A percentile compares a stretch with the other conserved stretches of the same genome.
Evolutionary conservation across 331 rosid species (phyloP).

Genomic region (Phaseolus coccineus): DNA sequence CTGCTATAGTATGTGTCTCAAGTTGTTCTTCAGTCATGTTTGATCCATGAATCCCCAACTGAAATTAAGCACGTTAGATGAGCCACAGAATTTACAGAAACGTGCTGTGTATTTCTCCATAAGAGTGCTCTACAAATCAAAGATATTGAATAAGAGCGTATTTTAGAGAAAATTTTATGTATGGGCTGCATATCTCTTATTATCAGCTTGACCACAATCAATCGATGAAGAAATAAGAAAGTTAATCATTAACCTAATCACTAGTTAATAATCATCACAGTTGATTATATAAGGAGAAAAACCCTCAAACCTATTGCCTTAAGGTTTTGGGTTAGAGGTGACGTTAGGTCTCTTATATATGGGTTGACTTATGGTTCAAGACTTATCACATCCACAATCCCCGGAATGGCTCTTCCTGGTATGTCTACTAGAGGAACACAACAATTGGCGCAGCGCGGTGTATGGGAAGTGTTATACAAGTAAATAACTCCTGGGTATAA

Average conservation of each 20-base stretch:
- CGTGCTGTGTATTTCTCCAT: conserved; percentile 14
- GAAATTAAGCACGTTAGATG: conserved; percentile 43
- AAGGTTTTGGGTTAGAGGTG: no score
- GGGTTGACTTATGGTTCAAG: no score
- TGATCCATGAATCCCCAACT: conserved; percentile 65
- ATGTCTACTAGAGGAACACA: no score
- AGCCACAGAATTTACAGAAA: conserved; percentile 21
- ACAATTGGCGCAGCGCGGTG: no score
- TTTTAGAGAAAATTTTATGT: conserved; percentile 14
- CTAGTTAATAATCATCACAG: conserved; percentile 8
- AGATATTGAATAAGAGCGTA: conserved; percentile 18
- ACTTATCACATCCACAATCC: no score
- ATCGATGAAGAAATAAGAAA: background rate
- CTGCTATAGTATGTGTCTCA: conserved; percentile 67
- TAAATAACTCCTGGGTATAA: no score
- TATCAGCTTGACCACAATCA: conserved; percentile 2
- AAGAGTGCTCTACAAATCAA: conserved; percentile 15
- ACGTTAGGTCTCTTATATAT: no score
- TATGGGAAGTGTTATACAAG: no score
- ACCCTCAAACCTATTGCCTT: no score
- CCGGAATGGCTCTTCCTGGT: no score
- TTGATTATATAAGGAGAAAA: background rate
- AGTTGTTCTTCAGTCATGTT: conserved; percentile 66
- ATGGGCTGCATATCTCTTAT: conserved; percentile 5
- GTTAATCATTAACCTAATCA: background rate